Base-by-base conservation (phyloP, 495 filamentous ascomycete genomes). In the Aspergillus indologenus region DNA sequence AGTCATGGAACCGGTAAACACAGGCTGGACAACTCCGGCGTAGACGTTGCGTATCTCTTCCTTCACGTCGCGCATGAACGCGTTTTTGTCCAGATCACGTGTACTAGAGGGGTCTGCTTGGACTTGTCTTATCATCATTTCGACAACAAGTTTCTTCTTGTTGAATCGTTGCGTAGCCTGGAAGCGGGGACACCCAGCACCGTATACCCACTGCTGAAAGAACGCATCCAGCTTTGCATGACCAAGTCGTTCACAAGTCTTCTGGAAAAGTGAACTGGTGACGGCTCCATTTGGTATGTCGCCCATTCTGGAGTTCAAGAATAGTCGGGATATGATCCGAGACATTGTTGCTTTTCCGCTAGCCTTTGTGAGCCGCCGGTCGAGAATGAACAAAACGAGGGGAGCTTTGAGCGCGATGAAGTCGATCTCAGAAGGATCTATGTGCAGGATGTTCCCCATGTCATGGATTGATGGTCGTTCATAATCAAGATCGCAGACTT, bases 1-100 rank as follows among this genome's bases (percentile, higher is more conserved):
- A 0, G 94, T 98, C 89, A 98, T 96, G 0, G 95, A 93, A 0
- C 92, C 92, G 3, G 90, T 93, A 71, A 98, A 99, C 3, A 90
- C 77, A 34, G 86, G 85, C 60, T 89, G 90, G 11, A 89, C 71
- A 43, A 83, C 75, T 22, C 84, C 88, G 26, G 86, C 85, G 61
- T 87, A 87, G 43, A 96, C 83, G 22, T 82, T 80, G 54, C 86
- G 74, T 11, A 85, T 74, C 43, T 91, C 83, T 69, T 97, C 92
- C 61, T 90, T 87, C 20, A 90, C 82, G 65, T 94, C 90, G 53
- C 90, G 82, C 78, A 90, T 79, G 66, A 98, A 98, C 0, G 86
- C 81, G 21, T 83, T 79, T 59, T 87, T 87, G 12, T 84, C 80
- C 21, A 83, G 73, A 42, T 82, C 77, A 50, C 79, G 73, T 61